These are phyloP conservation scores for Calocybe gambosa DNA, from an alignment of 1,284 basidiomycete species.

Conservation along the genomic window DNA sequence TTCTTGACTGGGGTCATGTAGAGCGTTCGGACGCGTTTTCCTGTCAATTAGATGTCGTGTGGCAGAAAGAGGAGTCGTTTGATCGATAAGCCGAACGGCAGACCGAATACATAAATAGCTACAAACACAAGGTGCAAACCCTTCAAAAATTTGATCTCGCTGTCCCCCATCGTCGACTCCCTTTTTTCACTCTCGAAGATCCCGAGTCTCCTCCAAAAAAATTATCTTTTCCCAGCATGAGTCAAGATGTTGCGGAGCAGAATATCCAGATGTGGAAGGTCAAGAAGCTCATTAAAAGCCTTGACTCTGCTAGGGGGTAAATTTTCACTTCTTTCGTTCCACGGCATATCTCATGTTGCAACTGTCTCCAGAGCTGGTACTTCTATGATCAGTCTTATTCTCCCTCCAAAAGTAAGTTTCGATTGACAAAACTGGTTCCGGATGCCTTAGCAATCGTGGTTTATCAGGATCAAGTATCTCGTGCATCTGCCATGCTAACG, in stretches of 20 bases:
- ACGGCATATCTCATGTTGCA: slow-evolving; percentile 9
- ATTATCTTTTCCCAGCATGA: slow-evolving; percentile 50
- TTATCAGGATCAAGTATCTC: slow-evolving; percentile 87
- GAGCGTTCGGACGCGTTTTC: neutral
- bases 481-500: slow-evolving; percentile 92
- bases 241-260: slow-evolving; percentile 76
- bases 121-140: slow-evolving; percentile 26
- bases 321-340: slow-evolving; percentile 18
- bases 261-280: slow-evolving; percentile 96
- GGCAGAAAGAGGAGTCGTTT: neutral
- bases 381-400: slow-evolving; percentile 98
- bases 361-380: slow-evolving; percentile 73
- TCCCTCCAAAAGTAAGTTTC: slow-evolving; percentile 79
- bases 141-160: slow-evolving; percentile 14
- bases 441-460: slow-evolving; percentile 8
- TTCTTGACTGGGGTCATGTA: slow-evolving; percentile 22
- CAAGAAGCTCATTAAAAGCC: slow-evolving; percentile 96
- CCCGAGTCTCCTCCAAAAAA: slow-evolving; percentile 18
- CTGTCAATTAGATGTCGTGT: neutral
- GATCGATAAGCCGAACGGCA: slow-evolving; percentile 13
- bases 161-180: slow-evolving; percentile 17
- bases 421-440: slow-evolving; percentile 15
- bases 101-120: slow-evolving; percentile 17
- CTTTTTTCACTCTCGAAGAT: slow-evolving; percentile 5
- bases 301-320: slow-evolving; percentile 87